Conservation (phyloP, 1,139 yeast species). For the Candida frijolesensis region DNA sequence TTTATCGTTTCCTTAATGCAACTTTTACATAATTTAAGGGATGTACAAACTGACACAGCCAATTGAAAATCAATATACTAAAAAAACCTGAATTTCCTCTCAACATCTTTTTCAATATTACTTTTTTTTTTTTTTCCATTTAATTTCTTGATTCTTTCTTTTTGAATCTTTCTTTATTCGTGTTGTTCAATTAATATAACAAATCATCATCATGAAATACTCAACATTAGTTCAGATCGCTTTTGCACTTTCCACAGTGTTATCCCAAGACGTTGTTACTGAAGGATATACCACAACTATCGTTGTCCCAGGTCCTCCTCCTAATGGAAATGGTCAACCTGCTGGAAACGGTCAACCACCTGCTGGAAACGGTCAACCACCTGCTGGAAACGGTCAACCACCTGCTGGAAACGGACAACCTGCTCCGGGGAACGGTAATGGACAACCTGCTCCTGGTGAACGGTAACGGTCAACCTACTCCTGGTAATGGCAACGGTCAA, state of each 20-base stretch:
- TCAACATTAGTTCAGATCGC: constrained; percentile 7
- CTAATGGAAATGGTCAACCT: not conserved
- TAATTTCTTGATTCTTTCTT: not conserved
- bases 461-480: not conserved
- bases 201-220: constrained; percentile 1
- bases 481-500: not conserved
- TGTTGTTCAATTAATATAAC: not conserved
- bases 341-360: not conserved
- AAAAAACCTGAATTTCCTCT: not conserved
- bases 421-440: not conserved
- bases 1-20: constrained; percentile 4
- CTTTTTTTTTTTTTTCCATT: not conserved
- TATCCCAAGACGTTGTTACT: constrained; percentile 8
- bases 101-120: not conserved
- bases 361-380: not conserved
- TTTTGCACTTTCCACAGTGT: constrained; percentile 3
- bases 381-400: not conserved
- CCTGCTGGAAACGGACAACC: not conserved
- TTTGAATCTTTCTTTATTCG: not conserved
- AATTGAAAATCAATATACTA: not conserved
- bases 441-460: not conserved
- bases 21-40: constrained; percentile 1
- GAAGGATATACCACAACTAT: constrained; percentile 7
- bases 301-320: not conserved
- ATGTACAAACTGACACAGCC: not conserved